phyloP scores from a whole-genome alignment of 2,329 filamentous ascomycete species.

The Fusarium camptoceras region DNA sequence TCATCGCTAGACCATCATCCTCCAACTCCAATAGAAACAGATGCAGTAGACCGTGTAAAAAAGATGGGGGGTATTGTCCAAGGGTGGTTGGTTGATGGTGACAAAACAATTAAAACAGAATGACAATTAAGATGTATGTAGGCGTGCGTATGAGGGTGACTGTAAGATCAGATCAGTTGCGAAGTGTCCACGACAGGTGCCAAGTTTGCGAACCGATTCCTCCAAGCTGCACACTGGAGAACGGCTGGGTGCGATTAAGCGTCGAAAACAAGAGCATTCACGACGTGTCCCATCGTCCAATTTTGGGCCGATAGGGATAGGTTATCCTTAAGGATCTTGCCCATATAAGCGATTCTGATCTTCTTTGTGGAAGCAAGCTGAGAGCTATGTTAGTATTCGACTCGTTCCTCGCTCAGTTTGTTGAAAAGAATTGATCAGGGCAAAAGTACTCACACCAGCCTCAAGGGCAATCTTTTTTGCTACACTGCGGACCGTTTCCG shows the following conservation, averaged over 20 bases:
- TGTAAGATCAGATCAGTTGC: not conserved
- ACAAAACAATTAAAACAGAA: constrained; percentile 10
- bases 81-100: constrained; percentile 26
- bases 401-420: not conserved
- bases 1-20: constrained; percentile 29
- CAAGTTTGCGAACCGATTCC: not conserved
- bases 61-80: constrained; percentile 49
- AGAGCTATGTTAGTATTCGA: constrained; percentile 14
- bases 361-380: constrained; percentile 69
- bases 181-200: not conserved
- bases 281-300: constrained; percentile 79
- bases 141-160: not conserved
- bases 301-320: constrained; percentile 74
- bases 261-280: constrained; percentile 80
- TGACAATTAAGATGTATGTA: constrained; percentile 9
- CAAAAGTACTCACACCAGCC: constrained; percentile 65
- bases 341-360: constrained; percentile 82
- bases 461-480: constrained; percentile 72
- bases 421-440: not conserved
- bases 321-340: constrained; percentile 79
- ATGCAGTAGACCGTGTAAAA: constrained; percentile 14
- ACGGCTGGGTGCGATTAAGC: constrained; percentile 48
- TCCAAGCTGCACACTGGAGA: not conserved
- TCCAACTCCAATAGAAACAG: constrained; percentile 30
- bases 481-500: constrained; percentile 73